Evolutionary conservation across 352 stramenopile species (phyloP), one percentile per base, ranked within the genome.

Genomic region (Albugo candida): DNA sequence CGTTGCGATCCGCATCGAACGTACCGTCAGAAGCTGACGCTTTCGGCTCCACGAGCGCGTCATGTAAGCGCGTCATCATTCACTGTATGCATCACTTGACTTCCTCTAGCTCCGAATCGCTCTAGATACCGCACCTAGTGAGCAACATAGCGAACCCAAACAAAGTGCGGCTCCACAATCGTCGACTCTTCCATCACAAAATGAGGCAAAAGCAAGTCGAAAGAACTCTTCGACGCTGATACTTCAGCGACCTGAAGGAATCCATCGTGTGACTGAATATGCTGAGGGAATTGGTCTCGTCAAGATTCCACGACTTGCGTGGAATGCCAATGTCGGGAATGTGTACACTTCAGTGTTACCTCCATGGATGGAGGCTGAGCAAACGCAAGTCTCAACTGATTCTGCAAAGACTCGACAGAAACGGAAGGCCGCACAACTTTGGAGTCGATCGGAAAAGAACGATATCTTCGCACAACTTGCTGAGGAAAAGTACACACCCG

Each of bases 281-380:
- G 67, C 65, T 2, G 53, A 55, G 35, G 62, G 65, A 5, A 44
- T 56, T 36, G 70, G 71, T 12, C 58, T 84, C 1, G 60, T 44
- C 10, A 66, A 46, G 10, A 71, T 87, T 54, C 24, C 43, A 11
- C 53, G 58, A 0, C 56, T 76, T 1, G 49, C 51, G 6, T 83
- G 70, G 71, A 55, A 59, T 0, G 36, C 56, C 8, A 47, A 19
- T 6, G 56, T 84, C 12, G 58, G 61, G 16, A 87, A 87, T 51
- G 58, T 87, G 19, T 70, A 84, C 53, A 74, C 70, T 0, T 58
- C 54, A 0, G 75, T 70, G 0, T 54, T 84, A 8, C 75, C 75
- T 14, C 75, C 75, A 5, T 87, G 75, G 75, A 70, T 87, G 67
- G 71, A 0, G 72, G 81, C 52, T 69, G 82, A 35, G 75, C 83